Percentiles rank a stretch among this genome's conserved stretches.
Conservation (phyloP, 2,329 filamentous ascomycete species). For the Scedosporium boydii region DNA sequence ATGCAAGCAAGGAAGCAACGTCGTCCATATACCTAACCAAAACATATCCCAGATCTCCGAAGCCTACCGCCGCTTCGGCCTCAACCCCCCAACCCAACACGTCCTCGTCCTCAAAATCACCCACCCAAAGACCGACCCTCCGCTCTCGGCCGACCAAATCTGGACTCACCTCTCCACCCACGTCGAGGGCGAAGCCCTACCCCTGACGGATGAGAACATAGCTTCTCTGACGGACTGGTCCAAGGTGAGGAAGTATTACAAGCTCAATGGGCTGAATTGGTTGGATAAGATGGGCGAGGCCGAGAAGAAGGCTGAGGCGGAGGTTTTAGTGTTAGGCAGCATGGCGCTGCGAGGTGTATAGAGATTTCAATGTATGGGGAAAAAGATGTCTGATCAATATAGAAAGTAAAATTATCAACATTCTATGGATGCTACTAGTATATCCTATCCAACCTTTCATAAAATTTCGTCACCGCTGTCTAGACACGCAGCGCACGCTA, state of each 20-base stretch:
- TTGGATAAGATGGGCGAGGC: constrained; percentile 36
- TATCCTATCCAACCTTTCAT: not conserved
- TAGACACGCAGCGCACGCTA: not conserved
- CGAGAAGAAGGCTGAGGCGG: constrained; percentile 44
- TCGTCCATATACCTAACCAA: not conserved
- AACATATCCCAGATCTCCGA: constrained; percentile 63
- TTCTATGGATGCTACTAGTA: constrained; percentile 7
- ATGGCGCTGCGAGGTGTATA: constrained; percentile 47
- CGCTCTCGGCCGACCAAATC: constrained; percentile 28
- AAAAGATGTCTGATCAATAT: constrained; percentile 1
- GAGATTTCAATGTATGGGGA: not conserved
- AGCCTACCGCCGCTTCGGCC: constrained; percentile 80
- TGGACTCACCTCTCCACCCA: constrained; percentile 49
- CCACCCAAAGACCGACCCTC: constrained; percentile 20
- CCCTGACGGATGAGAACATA: constrained; percentile 57
- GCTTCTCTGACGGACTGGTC: constrained; percentile 49
- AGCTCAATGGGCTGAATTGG: constrained; percentile 55
- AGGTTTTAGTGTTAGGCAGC: constrained; percentile 60
- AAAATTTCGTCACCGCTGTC: not conserved
- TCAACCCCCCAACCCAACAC: constrained; percentile 58
- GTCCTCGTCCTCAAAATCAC: constrained; percentile 78
- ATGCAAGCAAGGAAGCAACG: not conserved
- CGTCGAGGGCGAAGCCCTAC: constrained; percentile 50
- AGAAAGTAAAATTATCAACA: not conserved
- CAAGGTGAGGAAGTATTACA: constrained; percentile 78